phyloP scores from a whole-genome alignment of 2,329 filamentous ascomycete species.

The Diaporthe citrichinensis region DNA sequence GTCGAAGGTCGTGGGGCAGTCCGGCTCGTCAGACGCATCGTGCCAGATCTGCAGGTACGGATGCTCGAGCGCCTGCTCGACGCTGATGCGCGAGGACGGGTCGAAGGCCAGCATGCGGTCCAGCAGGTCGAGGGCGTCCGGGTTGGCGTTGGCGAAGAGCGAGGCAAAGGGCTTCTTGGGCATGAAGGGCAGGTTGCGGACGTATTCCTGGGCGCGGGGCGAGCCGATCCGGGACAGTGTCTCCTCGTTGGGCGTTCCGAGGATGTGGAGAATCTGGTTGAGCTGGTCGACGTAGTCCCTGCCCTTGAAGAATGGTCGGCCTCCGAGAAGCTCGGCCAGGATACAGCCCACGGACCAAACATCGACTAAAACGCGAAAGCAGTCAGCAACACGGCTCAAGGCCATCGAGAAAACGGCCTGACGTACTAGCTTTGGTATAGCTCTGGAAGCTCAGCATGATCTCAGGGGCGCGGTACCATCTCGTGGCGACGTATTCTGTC shows the following conservation, averaged over 20 bases:
- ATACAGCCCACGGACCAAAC: slow-evolving; percentile 99
- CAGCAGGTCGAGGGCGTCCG: slow-evolving; percentile 93
- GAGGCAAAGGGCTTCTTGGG: slow-evolving; percentile 90
- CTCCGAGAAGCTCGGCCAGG: slow-evolving; percentile 93
- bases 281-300: slow-evolving; percentile 99
- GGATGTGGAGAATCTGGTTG: slow-evolving; percentile 98
- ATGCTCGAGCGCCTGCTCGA: slow-evolving; percentile 96
- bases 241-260: slow-evolving; percentile 96
- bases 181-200: slow-evolving; percentile 96
- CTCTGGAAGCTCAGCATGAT: slow-evolving; percentile 99
- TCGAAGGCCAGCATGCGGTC: slow-evolving; percentile 99
- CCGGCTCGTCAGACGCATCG: slow-evolving; percentile 94
- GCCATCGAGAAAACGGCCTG: background rate
- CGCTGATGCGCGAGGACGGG: slow-evolving; percentile 90
- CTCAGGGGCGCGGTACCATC: slow-evolving; percentile 95
- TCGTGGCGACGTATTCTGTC: slow-evolving; percentile 98
- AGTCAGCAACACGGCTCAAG: slow-evolving; percentile 36
- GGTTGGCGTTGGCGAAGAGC: slow-evolving; percentile 95
- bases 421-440: slow-evolving; percentile 99
- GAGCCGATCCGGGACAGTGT: slow-evolving; percentile 95
- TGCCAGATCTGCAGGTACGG: slow-evolving; percentile 98
- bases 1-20: slow-evolving; percentile 94
- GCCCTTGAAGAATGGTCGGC: slow-evolving; percentile 98
- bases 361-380: slow-evolving; percentile 76
- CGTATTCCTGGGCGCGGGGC: slow-evolving; percentile 96